Evolutionary conservation across 2,329 filamentous ascomycete genomes (phyloP).

Genomic region (Pyrenophora graminea): DNA sequence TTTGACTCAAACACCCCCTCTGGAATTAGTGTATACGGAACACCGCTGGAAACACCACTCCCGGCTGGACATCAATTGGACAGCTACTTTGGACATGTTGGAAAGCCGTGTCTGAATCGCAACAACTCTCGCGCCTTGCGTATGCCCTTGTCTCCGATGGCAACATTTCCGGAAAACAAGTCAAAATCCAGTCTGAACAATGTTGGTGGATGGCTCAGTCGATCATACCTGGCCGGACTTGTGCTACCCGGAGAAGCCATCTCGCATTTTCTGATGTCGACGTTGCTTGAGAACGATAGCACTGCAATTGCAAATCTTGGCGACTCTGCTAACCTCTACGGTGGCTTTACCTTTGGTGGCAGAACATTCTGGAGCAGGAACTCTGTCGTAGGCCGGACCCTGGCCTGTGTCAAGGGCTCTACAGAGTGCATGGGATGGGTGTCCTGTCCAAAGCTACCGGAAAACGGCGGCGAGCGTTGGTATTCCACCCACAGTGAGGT

Average conservation of each 20-base stretch:
- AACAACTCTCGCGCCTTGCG: constrained; percentile 37
- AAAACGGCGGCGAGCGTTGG: constrained; percentile 54
- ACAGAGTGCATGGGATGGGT: constrained; percentile 62
- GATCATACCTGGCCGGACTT: constrained; percentile 60
- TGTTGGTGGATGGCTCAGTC: constrained; percentile 59
- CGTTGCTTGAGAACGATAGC: constrained; percentile 60
- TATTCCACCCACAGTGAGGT: constrained; percentile 51
- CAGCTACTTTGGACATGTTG: constrained; percentile 43
- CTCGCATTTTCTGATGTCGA: constrained; percentile 52
- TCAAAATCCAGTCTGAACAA: constrained; percentile 28
- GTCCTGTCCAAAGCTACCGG: constrained; percentile 48
- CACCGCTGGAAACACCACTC: constrained; percentile 45
- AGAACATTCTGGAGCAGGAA: constrained; percentile 62
- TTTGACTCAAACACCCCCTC: constrained; percentile 35
- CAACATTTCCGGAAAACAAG: constrained; percentile 16
- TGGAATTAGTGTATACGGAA: constrained; percentile 44
- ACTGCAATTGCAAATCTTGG: constrained; percentile 55
- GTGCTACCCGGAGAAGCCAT: constrained; percentile 57
- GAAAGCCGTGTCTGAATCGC: constrained; percentile 30
- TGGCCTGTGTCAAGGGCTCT: constrained; percentile 52
- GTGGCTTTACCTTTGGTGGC: constrained; percentile 57
- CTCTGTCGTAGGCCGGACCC: constrained; percentile 58
- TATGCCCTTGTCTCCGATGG: constrained; percentile 35
- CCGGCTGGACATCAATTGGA: constrained; percentile 32
- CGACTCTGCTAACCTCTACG: constrained; percentile 57